Evolutionary conservation across 805 yeast genomes (phyloP).

Genomic region (Metschnikowia cubensis): DNA sequence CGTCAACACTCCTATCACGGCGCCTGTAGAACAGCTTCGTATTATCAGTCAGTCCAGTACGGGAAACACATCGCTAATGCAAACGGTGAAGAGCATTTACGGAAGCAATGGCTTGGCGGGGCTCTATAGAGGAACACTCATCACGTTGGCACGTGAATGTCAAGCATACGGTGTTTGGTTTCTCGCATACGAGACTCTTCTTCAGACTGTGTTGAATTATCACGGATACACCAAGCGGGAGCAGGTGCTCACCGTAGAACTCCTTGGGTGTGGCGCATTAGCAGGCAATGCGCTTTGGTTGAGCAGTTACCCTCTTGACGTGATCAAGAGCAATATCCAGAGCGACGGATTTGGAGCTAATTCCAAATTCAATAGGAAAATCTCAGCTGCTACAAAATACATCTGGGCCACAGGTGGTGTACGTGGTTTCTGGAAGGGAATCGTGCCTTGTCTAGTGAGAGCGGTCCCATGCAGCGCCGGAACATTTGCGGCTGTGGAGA

Average conservation of each 20-base stretch:
- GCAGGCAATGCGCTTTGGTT: conserved; percentile 71
- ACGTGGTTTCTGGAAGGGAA: conserved; percentile 59
- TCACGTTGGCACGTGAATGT: conserved; percentile 56
- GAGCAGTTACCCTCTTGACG: conserved; percentile 51
- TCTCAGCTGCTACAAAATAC: conserved; percentile 31
- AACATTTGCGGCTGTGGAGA: conserved; percentile 73
- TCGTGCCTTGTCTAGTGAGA: conserved; percentile 54
- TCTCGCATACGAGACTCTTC: conserved; percentile 55
- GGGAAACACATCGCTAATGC: conserved; percentile 20
- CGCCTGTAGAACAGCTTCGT: conserved; percentile 66
- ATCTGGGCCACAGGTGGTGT: conserved; percentile 43
- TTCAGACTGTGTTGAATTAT: conserved; percentile 33
- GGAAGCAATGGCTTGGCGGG: conserved; percentile 45
- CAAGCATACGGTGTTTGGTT: conserved; percentile 80
- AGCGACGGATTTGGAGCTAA: conserved; percentile 48
- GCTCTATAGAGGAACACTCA: conserved; percentile 49
- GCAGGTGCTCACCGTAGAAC: conserved; percentile 51
- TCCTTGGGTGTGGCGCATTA: conserved; percentile 54
- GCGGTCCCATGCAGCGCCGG: conserved; percentile 70
- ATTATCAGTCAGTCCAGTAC: conserved; percentile 55
- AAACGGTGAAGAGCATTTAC: conserved; percentile 42
- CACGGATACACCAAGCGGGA: conserved; percentile 39
- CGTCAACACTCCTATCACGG: conserved; percentile 58
- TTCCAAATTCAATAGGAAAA: conserved; percentile 42
- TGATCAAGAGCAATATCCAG: conserved; percentile 47